Conservation (phyloP, 2,329 filamentous ascomycete genomes). For the Lomentospora prolificans region DNA sequence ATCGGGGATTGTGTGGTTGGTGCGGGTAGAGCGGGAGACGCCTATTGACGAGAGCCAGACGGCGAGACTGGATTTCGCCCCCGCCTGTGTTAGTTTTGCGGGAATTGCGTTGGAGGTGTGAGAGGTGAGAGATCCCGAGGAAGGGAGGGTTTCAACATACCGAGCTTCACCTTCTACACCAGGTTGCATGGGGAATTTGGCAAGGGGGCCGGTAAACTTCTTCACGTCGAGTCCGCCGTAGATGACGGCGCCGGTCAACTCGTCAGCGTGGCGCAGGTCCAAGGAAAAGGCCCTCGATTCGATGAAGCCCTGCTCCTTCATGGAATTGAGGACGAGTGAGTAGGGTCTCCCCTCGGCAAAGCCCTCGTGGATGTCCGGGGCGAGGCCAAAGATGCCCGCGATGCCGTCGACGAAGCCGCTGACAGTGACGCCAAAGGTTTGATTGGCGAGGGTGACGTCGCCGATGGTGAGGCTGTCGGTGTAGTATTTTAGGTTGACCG, state of each 20-base stretch:
- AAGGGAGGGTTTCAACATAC: background rate
- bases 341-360: conserved; percentile 31
- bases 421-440: conserved; percentile 40
- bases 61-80: too few species aligned
- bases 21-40: conserved; percentile 16
- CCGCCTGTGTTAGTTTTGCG: conserved; percentile 2
- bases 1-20: conserved; percentile 17
- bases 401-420: conserved; percentile 29
- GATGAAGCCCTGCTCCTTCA: conserved; percentile 36
- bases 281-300: conserved; percentile 40
- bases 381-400: conserved; percentile 42
- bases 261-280: conserved; percentile 35
- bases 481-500: conserved; percentile 33
- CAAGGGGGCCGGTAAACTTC: conserved; percentile 38
- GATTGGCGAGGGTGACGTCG: conserved; percentile 27
- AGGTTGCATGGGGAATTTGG: conserved; percentile 31
- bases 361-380: conserved; percentile 29
- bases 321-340: conserved; percentile 41
- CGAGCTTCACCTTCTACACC: conserved; percentile 24
- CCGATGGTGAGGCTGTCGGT: conserved; percentile 36
- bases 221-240: conserved; percentile 43
- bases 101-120: background rate
- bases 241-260: conserved; percentile 36
- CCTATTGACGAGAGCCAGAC: conserved; percentile 22
- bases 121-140: background rate